Base-by-base conservation (phyloP, 306 rosid species). In the Sicyos edulis region DNA sequence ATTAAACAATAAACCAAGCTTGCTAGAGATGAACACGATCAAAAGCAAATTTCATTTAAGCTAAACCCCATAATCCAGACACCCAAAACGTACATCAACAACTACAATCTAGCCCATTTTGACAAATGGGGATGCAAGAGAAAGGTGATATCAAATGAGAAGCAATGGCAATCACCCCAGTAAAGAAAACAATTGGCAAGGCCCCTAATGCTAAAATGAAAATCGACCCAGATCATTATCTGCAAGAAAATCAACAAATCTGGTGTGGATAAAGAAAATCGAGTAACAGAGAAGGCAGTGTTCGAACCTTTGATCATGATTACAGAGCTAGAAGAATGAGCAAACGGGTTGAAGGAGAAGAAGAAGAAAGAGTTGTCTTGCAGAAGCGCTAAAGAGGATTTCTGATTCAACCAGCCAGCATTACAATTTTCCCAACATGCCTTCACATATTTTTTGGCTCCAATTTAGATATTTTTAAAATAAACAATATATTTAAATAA, bases 251-350 rank as follows among this genome's bases (percentile, higher is more conserved):
- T 44, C 73, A 4, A 13, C 44, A 68, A 68, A 68, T 68, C 73
- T 47, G 57, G 14, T 57, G 44, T 7, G 42, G 11, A 8, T 22
- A 13, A 24, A 16, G 7, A 6, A 7, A 37, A 37, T 7, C 8
- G 6, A 37, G 44, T 37, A 2, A 49, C 32, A 68, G 44, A 26
- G 8, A 75, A 40, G 55, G 9, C 32, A 9, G 51, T n/a, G 8
- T 37, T 3, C 71, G 17, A 54, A 92, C 98, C 98, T 76, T 87
- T 80, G 83, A 92, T 81, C 98, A 92, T 92, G 86, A 73, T 59
- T 65, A 54, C 9, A 73, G 29, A 26, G 74, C 21, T 62, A 37
- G 78, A 71, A 82, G 75, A 85, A 80, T 83, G 83, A 8, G 52
- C 70, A 77, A 70, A 63, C 52, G 42, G 76, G 17, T 57, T 72